Evolutionary conservation across 176 grass and related monocot genomes (phyloP), one percentile per base, ranked within the genome.

Genomic region (Carex scoparia): DNA sequence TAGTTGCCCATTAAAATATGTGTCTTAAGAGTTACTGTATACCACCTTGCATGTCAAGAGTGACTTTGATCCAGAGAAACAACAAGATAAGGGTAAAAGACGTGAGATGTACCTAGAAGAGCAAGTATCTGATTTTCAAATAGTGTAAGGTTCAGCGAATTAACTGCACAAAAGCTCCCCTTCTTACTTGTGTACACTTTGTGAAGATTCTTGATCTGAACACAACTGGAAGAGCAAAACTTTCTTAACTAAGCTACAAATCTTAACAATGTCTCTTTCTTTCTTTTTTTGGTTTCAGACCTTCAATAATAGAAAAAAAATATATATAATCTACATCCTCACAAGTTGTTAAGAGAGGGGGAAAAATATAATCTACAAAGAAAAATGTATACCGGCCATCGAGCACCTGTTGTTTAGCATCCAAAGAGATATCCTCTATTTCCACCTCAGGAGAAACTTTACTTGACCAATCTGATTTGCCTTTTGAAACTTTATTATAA

Each of bases 111-210:
- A 90, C 88, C 88, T 62, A 90, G 69, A 90, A 90, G 88, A 67
- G 88, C 84, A 84, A 90, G 88, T 84, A 90, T 86, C 59, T 90
- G 88, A 69, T 90, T 90, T 83, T 90, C 88, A 64, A 61, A 86
- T 18, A 90, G 80, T 60, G 88, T 90, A 42, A 90, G 84, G 42
- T 86, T 80, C 59, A 90, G 88, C 69, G 84, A 86, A 61, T 90
- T 79, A 31, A 90, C 84, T 54, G 88, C 88, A 86, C 84, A 90
- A 80, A 70, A 86, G 44, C 75, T 79, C 72, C 84, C 79, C 67
- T 86, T 86, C 70, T 86, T 86, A 70, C 78, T 79, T 53, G 58
- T 79, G 69, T 90, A 90, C 61, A 90, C 69, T 83, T 90, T 86
- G 77, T 68, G 84, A 69, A 90, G 65, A 90, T 86, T 86, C 71